Conservation (phyloP, 2,329 filamentous ascomycete species). For the Penicillium brasilianum region DNA sequence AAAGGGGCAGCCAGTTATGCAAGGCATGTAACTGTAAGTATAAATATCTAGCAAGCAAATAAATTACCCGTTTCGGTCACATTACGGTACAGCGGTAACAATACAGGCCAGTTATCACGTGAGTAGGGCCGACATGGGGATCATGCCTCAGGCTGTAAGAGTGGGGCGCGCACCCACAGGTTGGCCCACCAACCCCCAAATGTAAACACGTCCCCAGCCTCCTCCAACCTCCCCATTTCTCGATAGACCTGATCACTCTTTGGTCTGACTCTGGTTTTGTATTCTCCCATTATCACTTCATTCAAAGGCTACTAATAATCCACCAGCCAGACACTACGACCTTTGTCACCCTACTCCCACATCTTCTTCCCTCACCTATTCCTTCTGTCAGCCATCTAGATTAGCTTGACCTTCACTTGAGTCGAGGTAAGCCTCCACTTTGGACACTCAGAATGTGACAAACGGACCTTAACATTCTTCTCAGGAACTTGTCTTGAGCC, state of each 20-base stretch:
- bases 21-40: too few relatives aligned
- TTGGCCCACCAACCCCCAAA: conserved; percentile 25
- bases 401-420: conserved; percentile 20
- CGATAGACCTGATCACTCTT: conserved; percentile 16
- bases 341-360: neutral
- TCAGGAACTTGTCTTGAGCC: conserved; percentile 42
- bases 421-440: conserved; percentile 20
- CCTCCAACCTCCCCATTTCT: conserved; percentile 46
- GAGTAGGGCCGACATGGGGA: too few relatives aligned
- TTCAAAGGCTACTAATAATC: conserved; percentile 18
- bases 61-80: too few relatives aligned
- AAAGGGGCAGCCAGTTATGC: too few relatives aligned
- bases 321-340: conserved; percentile 7
- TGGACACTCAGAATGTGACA: conserved; percentile 13
- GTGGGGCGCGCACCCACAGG: conserved; percentile 12
- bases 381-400: conserved; percentile 15
- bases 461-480: conserved; percentile 13
- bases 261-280: conserved; percentile 17
- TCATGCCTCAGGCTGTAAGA: neutral
- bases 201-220: conserved; percentile 45
- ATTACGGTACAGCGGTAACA: too few relatives aligned
- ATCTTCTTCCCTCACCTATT: conserved; percentile 9
- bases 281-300: conserved; percentile 14
- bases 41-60: too few relatives aligned
- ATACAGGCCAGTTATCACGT: too few relatives aligned